A percentile compares a stretch with the other conserved stretches of the same genome.
phyloP scores from a whole-genome alignment of 371 early-diverging fungal genomes.

The Apophysomyces trapeziformis region DNA sequence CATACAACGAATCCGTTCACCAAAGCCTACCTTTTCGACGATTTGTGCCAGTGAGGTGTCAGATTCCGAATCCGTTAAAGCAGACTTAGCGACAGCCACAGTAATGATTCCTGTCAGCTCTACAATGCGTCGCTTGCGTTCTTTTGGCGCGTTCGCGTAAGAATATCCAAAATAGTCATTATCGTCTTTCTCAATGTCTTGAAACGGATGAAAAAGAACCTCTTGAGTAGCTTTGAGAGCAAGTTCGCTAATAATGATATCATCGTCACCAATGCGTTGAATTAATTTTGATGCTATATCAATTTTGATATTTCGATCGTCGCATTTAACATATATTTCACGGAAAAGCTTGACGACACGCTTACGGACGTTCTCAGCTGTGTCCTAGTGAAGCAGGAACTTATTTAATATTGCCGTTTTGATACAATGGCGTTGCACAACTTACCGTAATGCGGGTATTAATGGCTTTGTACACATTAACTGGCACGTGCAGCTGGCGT shows the following conservation, averaged over 20 bases:
- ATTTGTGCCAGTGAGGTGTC: slow-evolving; percentile 34
- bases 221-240: slow-evolving; percentile 75
- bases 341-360: slow-evolving; percentile 78
- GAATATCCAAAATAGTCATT: slow-evolving; percentile 42
- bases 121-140: slow-evolving; percentile 48
- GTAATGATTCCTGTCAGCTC: slow-evolving; percentile 47
- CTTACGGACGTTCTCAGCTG: slow-evolving; percentile 84
- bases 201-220: slow-evolving; percentile 70
- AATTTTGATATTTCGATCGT: slow-evolving; percentile 52
- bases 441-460: slow-evolving; percentile 73
- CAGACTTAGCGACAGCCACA: slow-evolving; percentile 50
- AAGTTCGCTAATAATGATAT: slow-evolving; percentile 73
- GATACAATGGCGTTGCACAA: neutral
- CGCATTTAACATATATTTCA: slow-evolving; percentile 67
- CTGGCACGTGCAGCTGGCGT: slow-evolving; percentile 61
- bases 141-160: slow-evolving; percentile 33
- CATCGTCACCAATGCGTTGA: slow-evolving; percentile 79
- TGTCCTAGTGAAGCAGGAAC: slow-evolving; percentile 63
- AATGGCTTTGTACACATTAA: slow-evolving; percentile 75
- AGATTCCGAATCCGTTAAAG: slow-evolving; percentile 14
- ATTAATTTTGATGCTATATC: slow-evolving; percentile 81
- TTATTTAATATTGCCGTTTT: neutral
- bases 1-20: no score
- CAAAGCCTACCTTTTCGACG: slow-evolving; percentile 32
- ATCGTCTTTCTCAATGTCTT: slow-evolving; percentile 38